Evolutionary conservation across 139 green algal species (phyloP), one percentile per base, ranked within the genome.

Genomic region (Coelastrella sp.): DNA sequence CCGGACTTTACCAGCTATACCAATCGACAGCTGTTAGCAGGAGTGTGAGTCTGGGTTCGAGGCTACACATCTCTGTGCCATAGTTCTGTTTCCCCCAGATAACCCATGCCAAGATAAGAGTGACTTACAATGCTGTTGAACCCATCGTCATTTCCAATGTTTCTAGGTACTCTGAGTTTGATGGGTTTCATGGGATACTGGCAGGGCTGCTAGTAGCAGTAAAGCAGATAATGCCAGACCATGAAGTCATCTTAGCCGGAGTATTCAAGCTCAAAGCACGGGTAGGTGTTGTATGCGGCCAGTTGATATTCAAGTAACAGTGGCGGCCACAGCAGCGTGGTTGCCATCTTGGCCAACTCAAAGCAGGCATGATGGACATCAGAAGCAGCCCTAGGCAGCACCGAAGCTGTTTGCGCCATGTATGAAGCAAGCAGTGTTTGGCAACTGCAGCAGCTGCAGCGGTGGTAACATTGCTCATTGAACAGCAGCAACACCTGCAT

Each of bases 181-280:
- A 47, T n/a, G 97, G 97, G 11, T 99, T 99, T 80, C 96, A 99
- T 59, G 97, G 97, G 20, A 91, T 98, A 2, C 58, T 97, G 58
- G 96, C 95, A 2, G 97, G 92, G 0, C 89, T 99, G 61, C 90
- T 99, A 61, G 97, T 99, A 54, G 97, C 94, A 3, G 76, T 99
- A 0, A 99, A 99, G 94, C 97, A 99, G 92, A 92, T 98, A 4
- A 96, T 98, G 89, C 96, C 97, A 0, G 96, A 99, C 14, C 97
- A 96, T 22, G 98, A 99, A 73, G 87, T 98, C 3, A 96, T 94
- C 22, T 66, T 98, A 8, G 88, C 97, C 23, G 96, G 93, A 0
- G 77, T 94, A 5, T 23, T 99, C 19, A 96, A 93, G 74, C 94
- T 99, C 13, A 92, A 90, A 7, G 96, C 94, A 58, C 96, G 96